Base-by-base conservation (phyloP, 352 stramenopile genomes). In the Pythium periplocum region DNA sequence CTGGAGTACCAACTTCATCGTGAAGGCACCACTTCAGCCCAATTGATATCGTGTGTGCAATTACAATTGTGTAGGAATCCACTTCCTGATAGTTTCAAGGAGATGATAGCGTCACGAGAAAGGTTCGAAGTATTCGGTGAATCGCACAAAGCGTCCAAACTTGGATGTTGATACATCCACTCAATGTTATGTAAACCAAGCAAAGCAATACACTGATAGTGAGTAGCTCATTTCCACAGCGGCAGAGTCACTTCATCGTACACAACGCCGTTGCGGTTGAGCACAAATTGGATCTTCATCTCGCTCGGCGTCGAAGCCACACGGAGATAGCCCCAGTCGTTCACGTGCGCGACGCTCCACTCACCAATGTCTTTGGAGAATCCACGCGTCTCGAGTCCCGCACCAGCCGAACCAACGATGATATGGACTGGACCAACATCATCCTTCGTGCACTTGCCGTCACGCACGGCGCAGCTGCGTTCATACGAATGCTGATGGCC, bases 401-500 rank as follows among this genome's bases (percentile, higher is more conserved):
- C 84, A 38, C 88, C 88, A 32, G 83, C 87, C 32, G 89, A 94
- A 6, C 88, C 87, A 26, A 95, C 75, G 2, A 97, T 66, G 34
- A 94, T 87, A 62, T 97, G 88, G 43, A 97, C 85, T 0, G 85
- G 77, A n/a, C 75, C 82, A 30, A 83, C 69, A 33, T 72, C 75
- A 50, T 96, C 67, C 7, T 62, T 54, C 1, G 72, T 80, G 62
- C 88, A 96, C 53, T 87, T 83, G 10, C 82, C 83, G 4, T 73
- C 67, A 34, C 65, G 67, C 30, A 96, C 78, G 9, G 85, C 79
- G 57, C 93, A 98, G 50, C 78, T 96, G 44, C 90, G 78, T 42
- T 97, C 77, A 59, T 97, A 97, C 8, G 77, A 88, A 70, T 98
- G 93, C 62, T 96, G 89, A 62, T 98, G 92, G 9, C 90, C 93